phyloP scores from a whole-genome alignment of 2,329 filamentous ascomycete genomes.

The Dryadomyces quercivorus region DNA sequence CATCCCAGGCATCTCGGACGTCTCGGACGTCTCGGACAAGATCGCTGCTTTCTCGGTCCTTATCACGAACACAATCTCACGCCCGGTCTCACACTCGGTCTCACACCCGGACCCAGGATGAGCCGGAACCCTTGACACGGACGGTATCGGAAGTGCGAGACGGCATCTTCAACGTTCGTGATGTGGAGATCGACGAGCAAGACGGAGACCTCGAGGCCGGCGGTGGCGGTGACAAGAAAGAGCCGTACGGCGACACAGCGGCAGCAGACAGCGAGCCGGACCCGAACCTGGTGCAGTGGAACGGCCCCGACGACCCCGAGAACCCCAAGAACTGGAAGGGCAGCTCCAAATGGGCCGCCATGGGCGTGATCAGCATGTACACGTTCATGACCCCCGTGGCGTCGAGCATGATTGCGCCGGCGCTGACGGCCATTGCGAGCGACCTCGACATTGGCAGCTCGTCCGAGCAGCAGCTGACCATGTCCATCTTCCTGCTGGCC shows the following conservation, averaged over 20 bases:
- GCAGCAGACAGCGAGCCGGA: constrained; percentile 13
- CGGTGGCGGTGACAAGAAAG: not conserved
- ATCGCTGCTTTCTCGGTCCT: constrained; percentile 3
- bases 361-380: constrained; percentile 41
- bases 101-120: not conserved
- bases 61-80: constrained; percentile 1
- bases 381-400: constrained; percentile 49
- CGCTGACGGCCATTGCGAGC: constrained; percentile 34
- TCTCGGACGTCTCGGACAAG: not conserved
- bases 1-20: not conserved
- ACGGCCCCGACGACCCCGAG: constrained; percentile 36
- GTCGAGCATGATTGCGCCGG: constrained; percentile 44
- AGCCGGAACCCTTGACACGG: constrained; percentile 16
- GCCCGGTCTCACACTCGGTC: constrained; percentile 1
- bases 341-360: constrained; percentile 43
- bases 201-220: not conserved
- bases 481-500: constrained; percentile 48
- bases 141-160: constrained; percentile 27
- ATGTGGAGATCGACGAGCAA: constrained; percentile 20
- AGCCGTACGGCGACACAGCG: not conserved
- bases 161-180: constrained; percentile 24
- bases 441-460: constrained; percentile 38
- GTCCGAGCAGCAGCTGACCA: constrained; percentile 32
- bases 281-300: constrained; percentile 34
- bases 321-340: constrained; percentile 45